Base-by-base conservation (phyloP, 208 protist genomes). In the Leishmania arabica region DNA sequence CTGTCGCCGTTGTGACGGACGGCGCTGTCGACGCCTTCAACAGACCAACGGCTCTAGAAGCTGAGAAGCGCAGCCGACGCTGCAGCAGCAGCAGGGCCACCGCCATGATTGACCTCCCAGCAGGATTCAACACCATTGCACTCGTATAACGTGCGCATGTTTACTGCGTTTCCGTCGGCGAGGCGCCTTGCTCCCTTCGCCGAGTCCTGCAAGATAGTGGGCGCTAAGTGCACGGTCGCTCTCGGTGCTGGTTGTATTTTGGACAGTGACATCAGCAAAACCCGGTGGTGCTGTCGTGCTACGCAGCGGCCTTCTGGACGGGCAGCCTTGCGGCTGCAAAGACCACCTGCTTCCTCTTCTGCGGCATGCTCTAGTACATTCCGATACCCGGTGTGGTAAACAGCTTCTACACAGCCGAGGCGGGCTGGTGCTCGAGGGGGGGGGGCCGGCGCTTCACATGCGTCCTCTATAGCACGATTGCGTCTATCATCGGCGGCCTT, bases 391-490 rank as follows among this genome's bases (percentile, higher is more conserved):
- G 88, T 53, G 82, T 82, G 21, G 49, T 93, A 40, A 81, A 91
- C 75, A 86, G 47, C 69, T 90, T 89, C 72, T 93, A 85, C 80
- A 79, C 84, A 49, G 86, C 86, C 0, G 75, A 31, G 5, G 34
- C 76, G 17, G 34, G 71, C 11, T 90, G 87, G 81, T 70, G 84
- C 58, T 68, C 84, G 2, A 81, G 79, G 9, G 89, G 89, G 40
- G 40, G 2, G 40, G 13, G 9, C 15, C 15, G 87, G 11, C 80
- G 88, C 81, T 93, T 93, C 80, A 83, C 74, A n/a, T 88, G 79
- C 76, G 80, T 66, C 51, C 90, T 90, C 79, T 91, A 93, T 80
- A 75, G 79, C 34, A 90, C 91, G 2, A 80, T 92, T n/a, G 92
- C 83, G 42, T 69, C 79, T 34, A 72, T 91, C 34, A 85, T 95